These are phyloP conservation scores for Bipolaris victoriae DNA, from an alignment of 2,329 filamentous ascomycete genomes.

Conservation along the genomic window DNA sequence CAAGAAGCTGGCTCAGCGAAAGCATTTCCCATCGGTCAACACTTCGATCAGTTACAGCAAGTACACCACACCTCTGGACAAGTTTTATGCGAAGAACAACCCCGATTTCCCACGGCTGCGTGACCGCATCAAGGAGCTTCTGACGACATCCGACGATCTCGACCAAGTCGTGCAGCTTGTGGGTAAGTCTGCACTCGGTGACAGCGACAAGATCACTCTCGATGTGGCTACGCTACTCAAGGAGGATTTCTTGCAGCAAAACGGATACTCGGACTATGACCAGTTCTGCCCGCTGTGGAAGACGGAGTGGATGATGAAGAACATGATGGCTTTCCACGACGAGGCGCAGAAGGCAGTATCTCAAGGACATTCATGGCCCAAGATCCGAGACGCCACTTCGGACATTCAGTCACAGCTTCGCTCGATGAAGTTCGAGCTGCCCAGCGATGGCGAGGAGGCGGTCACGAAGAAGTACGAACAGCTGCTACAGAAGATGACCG, in stretches of 20 bases:
- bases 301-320: constrained; percentile 99
- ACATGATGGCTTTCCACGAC: constrained; percentile 97
- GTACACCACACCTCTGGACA: constrained; percentile 87
- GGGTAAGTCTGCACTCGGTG: constrained; percentile 93
- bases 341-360: constrained; percentile 94
- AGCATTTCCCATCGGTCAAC: constrained; percentile 99
- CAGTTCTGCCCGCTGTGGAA: constrained; percentile 99
- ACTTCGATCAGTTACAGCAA: constrained; percentile 95
- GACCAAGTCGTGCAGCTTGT: constrained; percentile 99
- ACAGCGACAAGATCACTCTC: constrained; percentile 97
- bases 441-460: constrained; percentile 79
- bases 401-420: constrained; percentile 86
- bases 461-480: constrained; percentile 94
- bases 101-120: constrained; percentile 93
- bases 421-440: constrained; percentile 96
- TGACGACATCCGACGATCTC: constrained; percentile 94
- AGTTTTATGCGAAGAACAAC: constrained; percentile 91
- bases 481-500: constrained; percentile 87
- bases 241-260: constrained; percentile 98
- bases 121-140: constrained; percentile 89
- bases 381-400: constrained; percentile 86
- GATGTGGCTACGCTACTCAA: constrained; percentile 91
- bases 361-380: constrained; percentile 89
- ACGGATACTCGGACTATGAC: constrained; percentile 98
- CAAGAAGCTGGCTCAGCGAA: constrained; percentile 98